phyloP scores from a whole-genome alignment of 768 basidiomycete species.

The Melanogaster broomeanus region DNA sequence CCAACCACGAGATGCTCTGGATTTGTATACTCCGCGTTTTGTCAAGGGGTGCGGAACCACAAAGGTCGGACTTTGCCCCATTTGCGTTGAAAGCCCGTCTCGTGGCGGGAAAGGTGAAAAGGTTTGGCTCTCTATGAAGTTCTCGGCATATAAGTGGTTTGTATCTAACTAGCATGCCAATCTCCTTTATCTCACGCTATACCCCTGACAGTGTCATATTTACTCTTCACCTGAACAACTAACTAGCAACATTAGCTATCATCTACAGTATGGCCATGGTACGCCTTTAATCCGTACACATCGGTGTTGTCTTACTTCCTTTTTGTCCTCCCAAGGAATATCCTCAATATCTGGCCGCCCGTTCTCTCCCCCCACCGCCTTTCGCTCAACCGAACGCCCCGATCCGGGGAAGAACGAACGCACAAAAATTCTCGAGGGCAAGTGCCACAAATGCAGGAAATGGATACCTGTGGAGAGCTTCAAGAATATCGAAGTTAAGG shows the following conservation, averaged over 20 bases:
- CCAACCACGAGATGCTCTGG: slow-evolving; percentile 56
- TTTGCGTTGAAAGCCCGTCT: slow-evolving; percentile 60
- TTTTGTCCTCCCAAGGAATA: slow-evolving; percentile 50
- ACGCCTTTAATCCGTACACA: slow-evolving; percentile 12
- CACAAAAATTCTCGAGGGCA: slow-evolving; percentile 60
- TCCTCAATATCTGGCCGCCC: slow-evolving; percentile 68
- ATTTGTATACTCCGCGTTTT: slow-evolving; percentile 80
- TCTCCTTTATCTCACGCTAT: slow-evolving; percentile 3
- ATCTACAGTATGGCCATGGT: slow-evolving; percentile 84
- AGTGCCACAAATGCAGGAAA: slow-evolving; percentile 73
- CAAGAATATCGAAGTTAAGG: slow-evolving; percentile 76
- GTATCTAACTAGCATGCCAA: slow-evolving; percentile 21
- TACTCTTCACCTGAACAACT: slow-evolving; percentile 1
- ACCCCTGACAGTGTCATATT: slow-evolving; percentile 17
- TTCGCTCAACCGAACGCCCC: slow-evolving; percentile 49
- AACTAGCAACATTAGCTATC: slow-evolving; percentile 53
- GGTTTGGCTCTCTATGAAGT: slow-evolving; percentile 77
- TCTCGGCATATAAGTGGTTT: slow-evolving; percentile 81
- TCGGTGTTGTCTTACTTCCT: neutral
- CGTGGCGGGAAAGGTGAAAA: slow-evolving; percentile 67
- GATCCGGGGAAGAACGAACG: slow-evolving; percentile 63
- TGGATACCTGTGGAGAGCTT: slow-evolving; percentile 76
- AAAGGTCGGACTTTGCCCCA: slow-evolving; percentile 78
- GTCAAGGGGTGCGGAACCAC: slow-evolving; percentile 66
- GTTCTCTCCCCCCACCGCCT: slow-evolving; percentile 74